phyloP scores from a whole-genome alignment of 345 rosid species.

The Rubroshorea leprosula region DNA sequence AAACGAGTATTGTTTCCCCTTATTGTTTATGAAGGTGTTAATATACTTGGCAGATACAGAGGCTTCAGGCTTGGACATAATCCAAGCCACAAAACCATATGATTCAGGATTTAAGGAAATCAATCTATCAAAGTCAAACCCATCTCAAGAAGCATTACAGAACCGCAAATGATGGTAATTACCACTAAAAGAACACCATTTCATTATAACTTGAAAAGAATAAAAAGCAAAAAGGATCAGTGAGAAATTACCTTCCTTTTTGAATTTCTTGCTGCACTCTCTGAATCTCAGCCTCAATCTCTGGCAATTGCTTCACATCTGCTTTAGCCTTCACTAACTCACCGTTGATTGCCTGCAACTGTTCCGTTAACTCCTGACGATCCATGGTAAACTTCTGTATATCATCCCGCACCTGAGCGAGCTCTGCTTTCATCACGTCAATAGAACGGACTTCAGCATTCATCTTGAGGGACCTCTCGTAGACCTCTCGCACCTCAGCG shows the following conservation, averaged over 20 bases:
- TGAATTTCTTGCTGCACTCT: slow-evolving; percentile 42
- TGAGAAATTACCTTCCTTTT: slow-evolving; percentile 58
- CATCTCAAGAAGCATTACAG: too few relatives aligned
- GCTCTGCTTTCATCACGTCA: slow-evolving; percentile 44
- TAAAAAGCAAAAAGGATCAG: background rate
- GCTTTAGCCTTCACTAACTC: slow-evolving; percentile 43
- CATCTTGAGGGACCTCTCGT: slow-evolving; percentile 54
- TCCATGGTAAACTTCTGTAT: slow-evolving; percentile 32
- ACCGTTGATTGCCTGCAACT: slow-evolving; percentile 34
- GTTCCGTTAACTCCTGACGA: slow-evolving; percentile 37
- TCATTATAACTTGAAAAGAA: background rate
- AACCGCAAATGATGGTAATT: too few relatives aligned
- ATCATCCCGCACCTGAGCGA: slow-evolving; percentile 51
- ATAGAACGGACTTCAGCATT: slow-evolving; percentile 60
- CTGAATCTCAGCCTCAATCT: slow-evolving; percentile 48
- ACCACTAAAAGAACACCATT: too few relatives aligned
- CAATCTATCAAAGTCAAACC: background rate
- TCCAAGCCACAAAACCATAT: background rate
- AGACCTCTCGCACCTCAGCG: slow-evolving; percentile 56
- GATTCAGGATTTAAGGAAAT: background rate
- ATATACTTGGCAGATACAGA: background rate
- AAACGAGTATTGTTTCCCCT: too few relatives aligned
- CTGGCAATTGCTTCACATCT: slow-evolving; percentile 36
- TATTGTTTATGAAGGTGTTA: background rate
- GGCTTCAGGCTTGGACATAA: background rate